Evolutionary conservation across 192 early-diverging fungal genomes (phyloP).

Genomic region (Backusella liffmaniae): DNA sequence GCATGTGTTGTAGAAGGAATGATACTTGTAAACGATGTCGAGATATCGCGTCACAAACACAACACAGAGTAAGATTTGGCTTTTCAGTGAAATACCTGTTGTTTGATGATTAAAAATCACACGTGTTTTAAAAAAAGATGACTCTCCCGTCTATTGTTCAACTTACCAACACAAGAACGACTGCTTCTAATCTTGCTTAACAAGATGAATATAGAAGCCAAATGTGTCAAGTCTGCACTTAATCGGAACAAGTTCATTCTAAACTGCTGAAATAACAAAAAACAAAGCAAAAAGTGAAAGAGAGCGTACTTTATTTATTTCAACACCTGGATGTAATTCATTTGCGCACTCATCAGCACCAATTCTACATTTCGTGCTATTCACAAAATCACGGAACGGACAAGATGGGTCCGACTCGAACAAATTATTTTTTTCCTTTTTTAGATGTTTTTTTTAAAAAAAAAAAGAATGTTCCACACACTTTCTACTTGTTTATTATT

Average conservation of each 20-base stretch:
- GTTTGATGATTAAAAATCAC: not conserved
- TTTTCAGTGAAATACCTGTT: slow-evolving; percentile 97
- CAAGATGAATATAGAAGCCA: slow-evolving; percentile 52
- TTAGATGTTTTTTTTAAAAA: not conserved
- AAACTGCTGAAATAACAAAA: not conserved
- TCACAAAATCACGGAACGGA: not conserved
- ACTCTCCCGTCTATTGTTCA: not conserved
- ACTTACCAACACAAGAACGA: slow-evolving; percentile 80
- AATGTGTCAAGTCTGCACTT: slow-evolving; percentile 10
- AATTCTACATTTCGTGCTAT: not conserved
- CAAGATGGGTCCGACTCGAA: not conserved
- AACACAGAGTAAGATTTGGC: slow-evolving; percentile 85
- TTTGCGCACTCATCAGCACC: not conserved
- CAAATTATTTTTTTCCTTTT: not conserved
- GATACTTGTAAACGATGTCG: slow-evolving; percentile 75
- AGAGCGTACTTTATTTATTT: not conserved
- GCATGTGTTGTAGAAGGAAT: slow-evolving; percentile 88
- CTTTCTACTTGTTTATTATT: not conserved
- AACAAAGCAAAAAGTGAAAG: not conserved
- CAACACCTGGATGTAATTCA: not conserved
- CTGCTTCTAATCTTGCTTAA: slow-evolving; percentile 89
- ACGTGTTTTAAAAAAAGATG: not conserved
- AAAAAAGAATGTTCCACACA: not conserved
- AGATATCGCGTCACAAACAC: slow-evolving; percentile 94
- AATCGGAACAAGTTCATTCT: slow-evolving; percentile 23